Evolutionary conservation across 768 basidiomycete genomes (phyloP).

Genomic region (Lactarius deliciosus): DNA sequence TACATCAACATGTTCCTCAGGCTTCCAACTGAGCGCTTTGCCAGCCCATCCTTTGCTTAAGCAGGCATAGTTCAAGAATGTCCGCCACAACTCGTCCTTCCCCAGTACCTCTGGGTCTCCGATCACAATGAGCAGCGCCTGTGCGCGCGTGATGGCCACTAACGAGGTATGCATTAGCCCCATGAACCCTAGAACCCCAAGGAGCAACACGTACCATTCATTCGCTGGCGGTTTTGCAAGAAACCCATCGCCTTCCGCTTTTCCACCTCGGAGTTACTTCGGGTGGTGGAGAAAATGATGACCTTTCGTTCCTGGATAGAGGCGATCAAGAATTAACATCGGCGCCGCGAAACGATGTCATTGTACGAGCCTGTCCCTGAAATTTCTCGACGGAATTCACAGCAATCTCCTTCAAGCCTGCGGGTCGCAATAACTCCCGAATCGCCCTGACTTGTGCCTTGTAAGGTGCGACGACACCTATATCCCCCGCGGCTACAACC

Average conservation of each 20-base stretch:
- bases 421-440: conserved; percentile 30
- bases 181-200: neutral
- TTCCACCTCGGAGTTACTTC: conserved; percentile 36
- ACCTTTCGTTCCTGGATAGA: conserved; percentile 38
- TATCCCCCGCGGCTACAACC: conserved; percentile 33
- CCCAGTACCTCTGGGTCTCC: conserved; percentile 59
- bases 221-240: conserved; percentile 38
- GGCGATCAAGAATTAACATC: neutral
- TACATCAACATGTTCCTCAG: conserved; percentile 18
- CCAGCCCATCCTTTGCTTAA: conserved; percentile 54
- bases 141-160: conserved; percentile 69
- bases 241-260: conserved; percentile 38
- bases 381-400: conserved; percentile 44
- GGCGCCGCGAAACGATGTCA: too few relatives aligned
- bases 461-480: conserved; percentile 45
- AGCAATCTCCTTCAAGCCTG: conserved; percentile 30
- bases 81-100: conserved; percentile 59
- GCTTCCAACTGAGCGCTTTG: conserved; percentile 40
- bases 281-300: conserved; percentile 41
- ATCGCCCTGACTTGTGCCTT: conserved; percentile 41
- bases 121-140: conserved; percentile 61
- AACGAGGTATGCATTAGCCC: neutral
- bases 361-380: conserved; percentile 41
- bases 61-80: conserved; percentile 58
- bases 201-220: conserved; percentile 38